Evolutionary conservation across 176 grass and related monocot genomes (phyloP).

Genomic region (Carex cristatella): DNA sequence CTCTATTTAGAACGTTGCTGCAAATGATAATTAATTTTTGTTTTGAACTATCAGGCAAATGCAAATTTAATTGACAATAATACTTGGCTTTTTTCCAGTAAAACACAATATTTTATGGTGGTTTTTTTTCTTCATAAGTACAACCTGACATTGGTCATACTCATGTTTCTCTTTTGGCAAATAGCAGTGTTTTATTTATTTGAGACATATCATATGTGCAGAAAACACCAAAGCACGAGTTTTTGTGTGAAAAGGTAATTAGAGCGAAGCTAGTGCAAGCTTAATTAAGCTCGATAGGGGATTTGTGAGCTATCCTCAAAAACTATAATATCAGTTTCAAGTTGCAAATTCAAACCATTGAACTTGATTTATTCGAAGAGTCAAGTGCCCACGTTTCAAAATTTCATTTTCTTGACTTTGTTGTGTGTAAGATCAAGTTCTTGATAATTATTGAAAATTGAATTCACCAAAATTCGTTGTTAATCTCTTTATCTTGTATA

Average conservation of each 20-base stretch:
- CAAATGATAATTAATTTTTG: neutral
- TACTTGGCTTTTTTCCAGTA: neutral
- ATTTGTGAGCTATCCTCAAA: neutral
- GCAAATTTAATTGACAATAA: neutral
- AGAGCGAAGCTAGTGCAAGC: neutral
- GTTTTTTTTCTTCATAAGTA: neutral
- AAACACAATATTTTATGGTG: neutral
- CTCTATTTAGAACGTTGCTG: too few relatives aligned
- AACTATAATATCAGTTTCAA: neutral
- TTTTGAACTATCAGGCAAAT: neutral
- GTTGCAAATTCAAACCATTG: neutral
- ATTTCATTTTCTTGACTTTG: neutral
- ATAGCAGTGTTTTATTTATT: neutral
- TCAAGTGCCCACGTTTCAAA: neutral
- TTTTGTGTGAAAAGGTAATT: neutral
- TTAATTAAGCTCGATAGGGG: neutral
- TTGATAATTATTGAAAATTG: neutral
- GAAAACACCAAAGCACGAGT: neutral
- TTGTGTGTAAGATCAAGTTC: neutral
- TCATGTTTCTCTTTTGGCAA: neutral
- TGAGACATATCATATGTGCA: neutral
- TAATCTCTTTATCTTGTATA: constrained; percentile 18
- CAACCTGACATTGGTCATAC: neutral
- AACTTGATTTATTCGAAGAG: neutral
- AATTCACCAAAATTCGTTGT: constrained; percentile 8